Conservation (phyloP, 2,329 filamentous ascomycete genomes). For the Pyricularia sp. region DNA sequence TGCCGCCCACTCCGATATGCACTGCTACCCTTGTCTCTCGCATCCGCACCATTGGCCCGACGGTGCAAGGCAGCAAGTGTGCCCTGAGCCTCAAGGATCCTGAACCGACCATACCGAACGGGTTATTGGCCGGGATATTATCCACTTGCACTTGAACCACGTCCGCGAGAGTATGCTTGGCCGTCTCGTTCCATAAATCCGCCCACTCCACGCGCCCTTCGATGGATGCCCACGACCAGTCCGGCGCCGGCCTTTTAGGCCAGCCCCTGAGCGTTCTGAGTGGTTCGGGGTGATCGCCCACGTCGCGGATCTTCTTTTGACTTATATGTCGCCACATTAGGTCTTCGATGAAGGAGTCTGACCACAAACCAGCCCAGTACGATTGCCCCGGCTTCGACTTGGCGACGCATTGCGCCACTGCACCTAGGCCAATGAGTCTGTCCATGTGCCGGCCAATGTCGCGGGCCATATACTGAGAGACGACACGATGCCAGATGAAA, state of each 20-base stretch:
- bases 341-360: conserved; percentile 2
- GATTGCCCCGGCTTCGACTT: not conserved
- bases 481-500: not conserved
- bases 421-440: conserved; percentile 9
- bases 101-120: not conserved
- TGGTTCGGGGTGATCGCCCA: not conserved
- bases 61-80: not conserved
- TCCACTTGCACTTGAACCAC: not conserved
- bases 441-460: conserved; percentile 16
- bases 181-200: not conserved
- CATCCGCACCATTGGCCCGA: not conserved
- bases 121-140: not conserved
- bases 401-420: not conserved
- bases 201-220: not conserved
- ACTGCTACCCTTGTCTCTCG: not conserved
- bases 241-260: not conserved
- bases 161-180: not conserved
- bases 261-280: not conserved
- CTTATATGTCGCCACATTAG: conserved; percentile 1
- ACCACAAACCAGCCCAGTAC: conserved; percentile 5
- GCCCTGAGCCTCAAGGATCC: not conserved
- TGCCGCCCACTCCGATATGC: not conserved
- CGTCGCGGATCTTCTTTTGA: not conserved
- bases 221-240: conserved; percentile 5
- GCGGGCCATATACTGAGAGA: not conserved